Evolutionary conservation across 768 basidiomycete species (phyloP).

Genomic region (Tylopilus plumbeoviolaceoides): DNA sequence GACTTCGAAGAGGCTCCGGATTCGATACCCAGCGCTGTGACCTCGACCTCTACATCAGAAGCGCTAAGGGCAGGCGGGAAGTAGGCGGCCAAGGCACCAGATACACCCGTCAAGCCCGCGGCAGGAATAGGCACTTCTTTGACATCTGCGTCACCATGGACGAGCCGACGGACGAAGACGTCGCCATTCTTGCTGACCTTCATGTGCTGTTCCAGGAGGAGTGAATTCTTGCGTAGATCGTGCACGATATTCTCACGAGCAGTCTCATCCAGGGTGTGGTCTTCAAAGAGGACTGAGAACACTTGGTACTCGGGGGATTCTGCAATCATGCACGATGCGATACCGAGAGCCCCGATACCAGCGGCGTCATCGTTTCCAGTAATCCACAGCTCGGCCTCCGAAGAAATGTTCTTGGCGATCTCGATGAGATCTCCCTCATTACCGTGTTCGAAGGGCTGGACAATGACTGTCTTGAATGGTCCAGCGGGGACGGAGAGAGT

Average conservation of each 20-base stretch:
- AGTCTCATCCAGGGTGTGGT: slow-evolving; percentile 21
- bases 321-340: slow-evolving; percentile 27
- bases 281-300: slow-evolving; percentile 28
- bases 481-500: slow-evolving; percentile 12
- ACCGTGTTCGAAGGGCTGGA: slow-evolving; percentile 25
- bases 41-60: slow-evolving; percentile 19
- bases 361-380: slow-evolving; percentile 28
- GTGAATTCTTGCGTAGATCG: slow-evolving; percentile 23
- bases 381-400: slow-evolving; percentile 28
- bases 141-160: slow-evolving; percentile 24
- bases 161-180: slow-evolving; percentile 27
- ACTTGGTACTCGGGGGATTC: slow-evolving; percentile 29
- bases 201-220: slow-evolving; percentile 29
- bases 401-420: slow-evolving; percentile 21
- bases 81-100: slow-evolving; percentile 14
- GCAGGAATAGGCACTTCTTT: slow-evolving; percentile 14
- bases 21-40: slow-evolving; percentile 13
- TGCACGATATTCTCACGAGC: slow-evolving; percentile 24
- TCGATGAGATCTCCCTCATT: slow-evolving; percentile 26
- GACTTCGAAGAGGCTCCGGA: slow-evolving; percentile 6
- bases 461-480: slow-evolving; percentile 24
- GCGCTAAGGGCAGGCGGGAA: slow-evolving; percentile 16
- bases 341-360: slow-evolving; percentile 29
- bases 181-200: slow-evolving; percentile 26
- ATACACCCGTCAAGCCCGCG: slow-evolving; percentile 7